Evolutionary conservation across 345 rosid species (phyloP), one percentile per base, ranked within the genome.

Genomic region (Euclidium syriacum): DNA sequence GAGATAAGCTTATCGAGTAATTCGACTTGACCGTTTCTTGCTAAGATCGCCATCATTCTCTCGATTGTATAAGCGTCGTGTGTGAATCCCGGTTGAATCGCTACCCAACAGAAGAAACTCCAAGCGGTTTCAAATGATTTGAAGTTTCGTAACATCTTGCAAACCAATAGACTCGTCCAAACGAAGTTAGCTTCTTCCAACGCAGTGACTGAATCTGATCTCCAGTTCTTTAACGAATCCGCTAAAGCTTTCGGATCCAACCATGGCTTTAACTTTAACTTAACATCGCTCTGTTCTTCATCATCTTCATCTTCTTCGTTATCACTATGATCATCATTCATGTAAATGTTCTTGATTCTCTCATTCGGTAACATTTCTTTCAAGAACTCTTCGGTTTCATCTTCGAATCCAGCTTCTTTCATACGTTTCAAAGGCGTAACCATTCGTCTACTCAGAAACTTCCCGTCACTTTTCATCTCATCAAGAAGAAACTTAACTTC

Each of bases 71-170:
- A 87, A 38, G 82, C 72, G 52, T 92, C 89, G 11, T 89, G 98
- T 43, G 85, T 75, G 72, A 82, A 89, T 58, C 87, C 91, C 0
- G 95, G 91, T 73, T 87, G 98, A 79, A 40, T 71, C 35, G 88
- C 86, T 52, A 92, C 94, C 98, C 96, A 92, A 64, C 88, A 80
- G 77, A 92, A 92, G 83, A 89, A 87, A 51, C 67, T 73, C 98
- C 98, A 89, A 10, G 96, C 96, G 51, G 83, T 75, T 61, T 83
- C 83, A 8, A 83, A 75, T 10, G 89, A 85, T 25, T 46, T 85
- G 59, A 92, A 76, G 68, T 78, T 82, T 75, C 96, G 77, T 29
- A 87, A 84, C 79, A 89, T 75, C 81, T 85, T 89, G 74, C 95
- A 85, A 24, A 84, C 96, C 79, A 92, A 71, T 52, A 87, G 55